Conservation (phyloP, 352 stramenopile species). For the Pythium scleroteichum region DNA sequence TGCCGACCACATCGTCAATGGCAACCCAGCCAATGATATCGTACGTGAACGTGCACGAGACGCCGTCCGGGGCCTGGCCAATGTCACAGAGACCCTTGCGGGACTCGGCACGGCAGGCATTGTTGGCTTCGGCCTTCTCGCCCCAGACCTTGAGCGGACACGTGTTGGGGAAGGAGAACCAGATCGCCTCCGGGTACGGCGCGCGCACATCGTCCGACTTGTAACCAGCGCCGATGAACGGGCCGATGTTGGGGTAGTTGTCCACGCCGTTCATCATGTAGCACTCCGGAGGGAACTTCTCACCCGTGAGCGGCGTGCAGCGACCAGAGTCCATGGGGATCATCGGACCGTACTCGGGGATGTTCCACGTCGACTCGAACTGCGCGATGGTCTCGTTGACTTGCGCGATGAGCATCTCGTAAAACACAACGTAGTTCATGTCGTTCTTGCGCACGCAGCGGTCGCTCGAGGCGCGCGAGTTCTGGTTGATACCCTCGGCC, state of each 20-base stretch:
- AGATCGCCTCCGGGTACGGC: slow-evolving; percentile 32
- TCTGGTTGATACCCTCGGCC: slow-evolving; percentile 74
- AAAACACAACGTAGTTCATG: slow-evolving; percentile 52
- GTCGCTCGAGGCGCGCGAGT: slow-evolving; percentile 40
- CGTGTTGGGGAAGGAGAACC: slow-evolving; percentile 54
- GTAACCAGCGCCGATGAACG: slow-evolving; percentile 47
- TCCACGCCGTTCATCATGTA: slow-evolving; percentile 47
- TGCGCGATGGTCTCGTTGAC: slow-evolving; percentile 49
- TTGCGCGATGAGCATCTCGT: slow-evolving; percentile 49
- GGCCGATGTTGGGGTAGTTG: slow-evolving; percentile 41
- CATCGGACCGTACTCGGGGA: slow-evolving; percentile 46
- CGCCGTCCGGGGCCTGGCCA: slow-evolving; percentile 56
- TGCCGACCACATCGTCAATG: slow-evolving; percentile 79
- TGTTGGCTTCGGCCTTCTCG: slow-evolving; percentile 48
- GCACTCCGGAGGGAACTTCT: slow-evolving; percentile 41
- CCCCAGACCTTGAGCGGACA: slow-evolving; percentile 55
- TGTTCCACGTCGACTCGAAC: slow-evolving; percentile 35
- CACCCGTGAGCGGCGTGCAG: slow-evolving; percentile 36
- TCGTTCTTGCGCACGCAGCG: slow-evolving; percentile 60
- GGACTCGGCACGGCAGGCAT: slow-evolving; percentile 41
- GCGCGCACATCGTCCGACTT: slow-evolving; percentile 26
- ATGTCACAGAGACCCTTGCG: slow-evolving; percentile 67
- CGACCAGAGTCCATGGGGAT: slow-evolving; percentile 41
- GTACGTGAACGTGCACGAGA: slow-evolving; percentile 80
- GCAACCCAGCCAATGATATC: slow-evolving; percentile 76